phyloP scores from a whole-genome alignment of 2,329 filamentous ascomycete species.

The Aciculosporium take region DNA sequence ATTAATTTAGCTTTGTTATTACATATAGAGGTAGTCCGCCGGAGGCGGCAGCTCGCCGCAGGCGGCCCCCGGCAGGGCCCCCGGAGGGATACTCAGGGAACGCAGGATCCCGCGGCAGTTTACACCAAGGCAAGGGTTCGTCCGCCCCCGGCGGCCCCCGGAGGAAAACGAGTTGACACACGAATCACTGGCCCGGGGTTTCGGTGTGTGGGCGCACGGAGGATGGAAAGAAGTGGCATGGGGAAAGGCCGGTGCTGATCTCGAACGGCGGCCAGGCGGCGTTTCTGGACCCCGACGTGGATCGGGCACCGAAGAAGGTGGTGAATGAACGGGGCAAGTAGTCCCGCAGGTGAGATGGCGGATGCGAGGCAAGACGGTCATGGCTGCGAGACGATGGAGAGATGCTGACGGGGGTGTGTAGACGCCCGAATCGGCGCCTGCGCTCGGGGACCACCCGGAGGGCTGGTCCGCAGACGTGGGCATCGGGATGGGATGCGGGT shows the following conservation, averaged over 20 bases:
- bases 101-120: no score
- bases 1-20: no score
- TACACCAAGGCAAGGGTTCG: no score
- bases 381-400: no score
- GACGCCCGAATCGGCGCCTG: conserved; percentile 39
- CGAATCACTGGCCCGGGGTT: no score
- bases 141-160: no score
- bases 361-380: not conserved
- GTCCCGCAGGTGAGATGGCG: conserved; percentile 25
- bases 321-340: conserved; percentile 44
- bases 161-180: no score
- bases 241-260: not conserved
- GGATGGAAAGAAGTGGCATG: not conserved
- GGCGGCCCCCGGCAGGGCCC: no score
- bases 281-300: conserved; percentile 41
- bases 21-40: no score
- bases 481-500: conserved; percentile 34
- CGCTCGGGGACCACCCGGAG: conserved; percentile 26
- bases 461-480: conserved; percentile 44
- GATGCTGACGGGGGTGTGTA: conserved; percentile 7
- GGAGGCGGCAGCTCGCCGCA: no score
- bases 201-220: no score
- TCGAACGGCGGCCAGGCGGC: conserved; percentile 32
- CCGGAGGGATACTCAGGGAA: no score
- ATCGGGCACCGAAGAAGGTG: conserved; percentile 37